Conservation (phyloP, 768 basidiomycete genomes). For the Trametes punicea region DNA sequence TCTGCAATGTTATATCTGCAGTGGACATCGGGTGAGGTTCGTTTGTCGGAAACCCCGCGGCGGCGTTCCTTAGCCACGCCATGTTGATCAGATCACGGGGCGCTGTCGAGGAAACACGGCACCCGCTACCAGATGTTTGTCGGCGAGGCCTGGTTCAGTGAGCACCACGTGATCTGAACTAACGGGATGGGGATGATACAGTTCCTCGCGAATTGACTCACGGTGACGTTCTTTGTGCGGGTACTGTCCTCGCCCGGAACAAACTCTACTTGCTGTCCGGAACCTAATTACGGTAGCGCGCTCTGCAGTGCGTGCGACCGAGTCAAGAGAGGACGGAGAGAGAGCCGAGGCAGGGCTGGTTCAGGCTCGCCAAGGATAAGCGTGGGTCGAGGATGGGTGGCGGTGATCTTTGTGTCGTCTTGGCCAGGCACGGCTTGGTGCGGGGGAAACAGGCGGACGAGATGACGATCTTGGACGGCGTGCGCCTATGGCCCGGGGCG, state of each 20-base stretch:
- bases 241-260: neutral
- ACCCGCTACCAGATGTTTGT: too few relatives aligned
- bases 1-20: too few relatives aligned
- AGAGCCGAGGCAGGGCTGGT: neutral
- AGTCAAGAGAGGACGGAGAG: too few relatives aligned
- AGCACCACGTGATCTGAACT: neutral
- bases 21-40: too few relatives aligned
- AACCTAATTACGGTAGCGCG: neutral
- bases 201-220: neutral
- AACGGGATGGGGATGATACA: neutral
- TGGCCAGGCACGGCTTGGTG: neutral
- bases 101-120: slow-evolving; percentile 5
- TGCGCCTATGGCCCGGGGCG: neutral
- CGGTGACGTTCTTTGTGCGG: neutral
- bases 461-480: too few relatives aligned
- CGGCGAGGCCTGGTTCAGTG: neutral
- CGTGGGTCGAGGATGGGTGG: neutral
- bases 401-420: neutral
- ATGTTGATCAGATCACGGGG: too few relatives aligned
- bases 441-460: too few relatives aligned
- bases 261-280: neutral
- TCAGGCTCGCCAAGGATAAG: neutral
- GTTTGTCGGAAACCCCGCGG: too few relatives aligned
- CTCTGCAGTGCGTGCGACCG: neutral
- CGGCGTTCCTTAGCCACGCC: too few relatives aligned